Evolutionary conservation across 2,329 filamentous ascomycete genomes (phyloP), one percentile per base, ranked within the genome.

Genomic region (Penicillium sclerotiorum): DNA sequence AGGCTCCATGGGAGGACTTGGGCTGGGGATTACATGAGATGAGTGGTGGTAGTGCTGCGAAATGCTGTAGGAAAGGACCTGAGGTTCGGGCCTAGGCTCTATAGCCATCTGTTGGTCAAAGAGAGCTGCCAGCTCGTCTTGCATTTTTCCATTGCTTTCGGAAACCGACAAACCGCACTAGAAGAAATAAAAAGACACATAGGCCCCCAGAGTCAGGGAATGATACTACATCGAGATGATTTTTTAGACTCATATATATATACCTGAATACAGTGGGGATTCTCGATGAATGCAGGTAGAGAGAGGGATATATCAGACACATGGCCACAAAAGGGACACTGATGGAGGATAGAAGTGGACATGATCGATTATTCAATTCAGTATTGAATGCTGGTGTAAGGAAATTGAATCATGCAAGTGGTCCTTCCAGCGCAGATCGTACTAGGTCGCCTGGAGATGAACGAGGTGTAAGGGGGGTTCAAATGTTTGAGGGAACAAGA

Each of bases 1-100:
- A 38, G 55, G 28, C 72, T 60, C 76, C 73, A 27, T 73, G 73
- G 5, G 78, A 55, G 45, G 23, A 25, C 13, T 25, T 36, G 39
- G 13, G 33, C 37, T 75, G 17, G 73, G 70, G 40, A 67, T 77
- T 53, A 86, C 66, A 67, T 95, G 89, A 37, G 87, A 77, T 8
- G 89, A 90, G 66, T 92, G 90, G 57, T 87, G 87, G 70, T 95
- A 95, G 70, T 95, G 90, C 64, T 89, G 86, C 8, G 89, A 88
- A 59, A 89, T 83, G 50, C 81, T 85, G 74, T 94, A 95, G 55
- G 81, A 77, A 55, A 89, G 86, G 18, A 77, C 6, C 13, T 8
- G 25, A 28, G 13, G 68, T 36, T 73, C 70, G 37, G 63, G 66
- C 47, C 15, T 25, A 28, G 39, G 30, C 43, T 69, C 70, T 58